A percentile compares a stretch with the other conserved stretches of the same genome.
These are phyloP conservation scores for Paramecium sexaurelia DNA, from an alignment of 73 alveolate species.

Conservation along the genomic window DNA sequence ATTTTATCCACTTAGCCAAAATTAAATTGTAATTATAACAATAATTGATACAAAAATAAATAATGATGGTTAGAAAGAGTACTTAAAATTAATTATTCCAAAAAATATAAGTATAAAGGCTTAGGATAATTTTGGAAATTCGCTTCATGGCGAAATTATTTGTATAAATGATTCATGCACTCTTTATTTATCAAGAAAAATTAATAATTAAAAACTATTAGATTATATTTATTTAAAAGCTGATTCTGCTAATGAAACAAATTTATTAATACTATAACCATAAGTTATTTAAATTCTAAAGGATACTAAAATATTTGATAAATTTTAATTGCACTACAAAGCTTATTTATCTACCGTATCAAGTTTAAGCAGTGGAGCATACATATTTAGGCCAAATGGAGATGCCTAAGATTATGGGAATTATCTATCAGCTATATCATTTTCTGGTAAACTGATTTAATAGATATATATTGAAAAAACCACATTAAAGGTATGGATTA, in stretches of 20 bases:
- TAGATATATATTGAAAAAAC: background rate
- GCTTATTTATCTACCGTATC: background rate
- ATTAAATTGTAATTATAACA: background rate
- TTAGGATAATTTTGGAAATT: background rate
- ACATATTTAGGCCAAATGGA: constrained; percentile 18
- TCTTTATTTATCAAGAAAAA: background rate
- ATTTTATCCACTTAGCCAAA: background rate
- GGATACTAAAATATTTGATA: background rate
- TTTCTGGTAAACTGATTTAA: background rate
- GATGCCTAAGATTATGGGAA: background rate
- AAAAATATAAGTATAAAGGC: background rate
- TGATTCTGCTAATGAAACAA: background rate
- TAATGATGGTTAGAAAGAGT: background rate
- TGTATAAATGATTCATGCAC: background rate
- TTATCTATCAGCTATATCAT: background rate
- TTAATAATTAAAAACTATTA: background rate
- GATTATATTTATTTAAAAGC: background rate
- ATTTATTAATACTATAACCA: background rate
- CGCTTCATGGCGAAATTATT: background rate
- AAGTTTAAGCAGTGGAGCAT: constrained; percentile 36
- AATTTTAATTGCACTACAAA: background rate
- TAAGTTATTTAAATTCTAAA: background rate
- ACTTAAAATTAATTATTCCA: background rate
- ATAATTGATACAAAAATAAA: background rate
- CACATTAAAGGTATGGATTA: background rate